Percentiles rank a stretch among this genome's conserved stretches.
phyloP scores from a whole-genome alignment of 768 basidiomycete species.

The Coprinopsis sp. region DNA sequence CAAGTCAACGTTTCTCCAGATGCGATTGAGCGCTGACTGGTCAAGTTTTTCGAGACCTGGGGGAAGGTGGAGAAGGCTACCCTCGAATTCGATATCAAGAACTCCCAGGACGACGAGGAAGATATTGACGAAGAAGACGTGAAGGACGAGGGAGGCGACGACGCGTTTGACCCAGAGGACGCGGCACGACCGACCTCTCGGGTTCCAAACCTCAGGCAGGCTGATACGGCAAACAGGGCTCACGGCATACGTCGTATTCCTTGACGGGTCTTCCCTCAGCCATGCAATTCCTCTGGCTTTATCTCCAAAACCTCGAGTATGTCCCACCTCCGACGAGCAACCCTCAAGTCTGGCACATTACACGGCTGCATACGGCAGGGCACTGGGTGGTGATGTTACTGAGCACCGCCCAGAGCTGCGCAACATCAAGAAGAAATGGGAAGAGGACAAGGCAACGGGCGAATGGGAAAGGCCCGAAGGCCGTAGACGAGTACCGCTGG shows the following conservation, averaged over 20 bases:
- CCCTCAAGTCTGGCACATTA: constrained; percentile 76
- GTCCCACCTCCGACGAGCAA: constrained; percentile 55
- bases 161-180: constrained; percentile 39
- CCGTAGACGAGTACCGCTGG: constrained; percentile 40
- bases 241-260: constrained; percentile 65
- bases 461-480: constrained; percentile 44
- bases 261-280: constrained; percentile 68
- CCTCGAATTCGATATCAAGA: constrained; percentile 9
- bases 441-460: constrained; percentile 82
- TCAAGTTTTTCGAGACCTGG: constrained; percentile 65
- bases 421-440: constrained; percentile 78
- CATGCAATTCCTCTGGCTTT: constrained; percentile 54
- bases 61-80: constrained; percentile 19
- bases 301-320: constrained; percentile 56
- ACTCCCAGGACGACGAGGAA: background rate
- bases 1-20: constrained; percentile 88
- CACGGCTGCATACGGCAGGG: constrained; percentile 74
- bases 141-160: constrained; percentile 7
- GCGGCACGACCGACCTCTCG: constrained; percentile 69
- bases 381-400: constrained; percentile 74
- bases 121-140: constrained; percentile 8
- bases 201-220: constrained; percentile 41
- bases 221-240: constrained; percentile 57
- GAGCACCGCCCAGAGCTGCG: constrained; percentile 54
- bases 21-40: constrained; percentile 75